phyloP scores from a whole-genome alignment of 2,329 filamentous ascomycete genomes.

The Colletotrichum siamense region DNA sequence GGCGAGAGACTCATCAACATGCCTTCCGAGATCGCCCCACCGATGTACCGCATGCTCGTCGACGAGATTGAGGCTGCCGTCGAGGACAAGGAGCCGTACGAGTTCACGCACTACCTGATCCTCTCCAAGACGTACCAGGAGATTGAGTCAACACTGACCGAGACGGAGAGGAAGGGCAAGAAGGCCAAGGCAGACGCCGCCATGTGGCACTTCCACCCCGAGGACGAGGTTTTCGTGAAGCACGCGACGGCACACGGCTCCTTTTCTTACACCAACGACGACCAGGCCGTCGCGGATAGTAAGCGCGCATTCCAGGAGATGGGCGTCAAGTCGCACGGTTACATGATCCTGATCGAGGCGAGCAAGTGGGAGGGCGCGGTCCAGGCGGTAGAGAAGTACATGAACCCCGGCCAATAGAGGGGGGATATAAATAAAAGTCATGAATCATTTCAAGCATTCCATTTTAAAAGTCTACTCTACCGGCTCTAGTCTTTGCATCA shows the following conservation, averaged over 20 bases:
- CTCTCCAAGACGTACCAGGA: conserved; percentile 93
- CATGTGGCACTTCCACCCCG: conserved; percentile 91
- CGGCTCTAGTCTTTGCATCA: conserved; percentile 84
- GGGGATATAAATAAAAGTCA: conserved; percentile 23
- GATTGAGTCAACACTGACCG: conserved; percentile 77
- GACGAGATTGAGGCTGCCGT: conserved; percentile 91
- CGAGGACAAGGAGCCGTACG: conserved; percentile 89
- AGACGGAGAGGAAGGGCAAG: conserved; percentile 69
- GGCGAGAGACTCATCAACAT: conserved; percentile 96
- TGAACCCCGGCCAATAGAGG: conserved; percentile 54
- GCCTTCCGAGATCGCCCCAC: conserved; percentile 89
- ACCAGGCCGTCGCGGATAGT: conserved; percentile 84
- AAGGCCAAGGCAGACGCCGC: conserved; percentile 68
- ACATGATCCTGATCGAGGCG: conserved; percentile 86
- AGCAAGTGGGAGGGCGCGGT: conserved; percentile 77
- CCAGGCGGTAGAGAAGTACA: conserved; percentile 76
- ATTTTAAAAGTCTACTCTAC: conserved; percentile 8
- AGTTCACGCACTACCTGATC: conserved; percentile 92
- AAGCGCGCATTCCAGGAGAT: conserved; percentile 94
- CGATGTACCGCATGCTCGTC: conserved; percentile 92
- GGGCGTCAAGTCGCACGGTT: conserved; percentile 84
- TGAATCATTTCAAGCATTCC: conserved; percentile 6
- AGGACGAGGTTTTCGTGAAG: conserved; percentile 88
- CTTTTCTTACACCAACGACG: conserved; percentile 82
- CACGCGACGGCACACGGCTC: conserved; percentile 73